Conservation (phyloP, 192 early-diverging fungal species). For the Mortierella hygrophila region DNA sequence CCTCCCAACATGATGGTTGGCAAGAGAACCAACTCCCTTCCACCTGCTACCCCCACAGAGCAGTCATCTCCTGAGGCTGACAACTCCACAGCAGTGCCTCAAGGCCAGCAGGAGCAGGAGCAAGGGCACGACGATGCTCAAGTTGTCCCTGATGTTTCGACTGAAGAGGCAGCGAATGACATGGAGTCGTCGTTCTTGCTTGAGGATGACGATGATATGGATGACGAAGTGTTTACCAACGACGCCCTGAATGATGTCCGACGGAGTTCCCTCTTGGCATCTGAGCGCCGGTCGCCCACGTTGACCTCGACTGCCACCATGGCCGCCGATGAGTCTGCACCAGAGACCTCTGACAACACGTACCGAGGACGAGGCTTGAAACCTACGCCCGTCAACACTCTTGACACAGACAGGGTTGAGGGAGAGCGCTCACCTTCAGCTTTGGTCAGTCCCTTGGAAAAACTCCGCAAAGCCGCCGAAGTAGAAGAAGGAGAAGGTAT, state of each 20-base stretch:
- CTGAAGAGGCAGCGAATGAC: slow-evolving; percentile 20
- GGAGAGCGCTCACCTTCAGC: slow-evolving; percentile 35
- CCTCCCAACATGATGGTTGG: slow-evolving; percentile 26
- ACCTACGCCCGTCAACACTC: slow-evolving; percentile 20
- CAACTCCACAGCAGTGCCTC: neutral
- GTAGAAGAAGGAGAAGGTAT: slow-evolving; percentile 52
- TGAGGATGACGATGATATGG: slow-evolving; percentile 51
- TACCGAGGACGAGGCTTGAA: slow-evolving; percentile 24
- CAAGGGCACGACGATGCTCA: slow-evolving; percentile 7
- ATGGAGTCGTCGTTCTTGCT: slow-evolving; percentile 41
- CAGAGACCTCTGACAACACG: neutral
- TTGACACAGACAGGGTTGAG: neutral
- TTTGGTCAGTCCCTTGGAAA: slow-evolving; percentile 43
- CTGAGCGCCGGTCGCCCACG: neutral
- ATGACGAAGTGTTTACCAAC: slow-evolving; percentile 45
- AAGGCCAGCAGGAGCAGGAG: neutral
- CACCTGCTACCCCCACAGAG: neutral
- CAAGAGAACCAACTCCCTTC: slow-evolving; percentile 41
- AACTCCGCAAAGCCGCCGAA: slow-evolving; percentile 43
- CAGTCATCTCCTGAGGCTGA: neutral
- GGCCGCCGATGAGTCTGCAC: neutral
- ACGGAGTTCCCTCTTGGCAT: slow-evolving; percentile 23
- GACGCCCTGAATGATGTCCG: slow-evolving; percentile 46
- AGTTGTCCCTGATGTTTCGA: slow-evolving; percentile 8
- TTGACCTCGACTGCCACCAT: neutral